Evolutionary conservation across 345 rosid genomes (phyloP).

Genomic region (Eucalyptus marginata): DNA sequence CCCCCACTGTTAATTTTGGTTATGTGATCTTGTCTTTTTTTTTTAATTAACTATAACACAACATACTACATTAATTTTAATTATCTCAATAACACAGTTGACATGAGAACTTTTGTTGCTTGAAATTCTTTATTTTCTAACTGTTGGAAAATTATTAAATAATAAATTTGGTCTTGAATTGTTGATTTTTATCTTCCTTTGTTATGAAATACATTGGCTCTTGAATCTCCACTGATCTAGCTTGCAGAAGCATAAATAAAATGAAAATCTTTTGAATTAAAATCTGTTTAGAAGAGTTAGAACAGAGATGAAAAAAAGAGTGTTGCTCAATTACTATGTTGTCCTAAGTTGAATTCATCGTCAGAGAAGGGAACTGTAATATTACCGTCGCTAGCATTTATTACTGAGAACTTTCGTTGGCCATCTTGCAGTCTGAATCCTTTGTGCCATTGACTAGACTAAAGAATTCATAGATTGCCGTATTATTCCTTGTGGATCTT

Average conservation of each 20-base stretch:
- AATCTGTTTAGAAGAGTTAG: not conserved
- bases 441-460: not conserved
- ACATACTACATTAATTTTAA: not conserved
- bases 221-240: not conserved
- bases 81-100: not conserved
- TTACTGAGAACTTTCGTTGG: not conserved
- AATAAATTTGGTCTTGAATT: not conserved
- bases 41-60: not conserved
- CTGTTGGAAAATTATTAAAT: not conserved
- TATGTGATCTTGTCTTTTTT: not conserved
- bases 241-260: not conserved
- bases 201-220: not conserved
- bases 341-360: not conserved
- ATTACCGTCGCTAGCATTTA: not conserved
- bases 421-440: not conserved
- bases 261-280: not conserved
- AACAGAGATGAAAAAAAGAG: not conserved
- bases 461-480: not conserved
- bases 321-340: not conserved
- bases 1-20: not conserved
- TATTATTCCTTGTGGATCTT: not conserved
- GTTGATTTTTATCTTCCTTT: not conserved
- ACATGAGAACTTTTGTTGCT: not conserved
- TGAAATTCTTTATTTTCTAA: not conserved
- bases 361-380: not conserved